phyloP scores from a whole-genome alignment of 2,329 filamentous ascomycete species.

The Penicillium sumatraense region DNA sequence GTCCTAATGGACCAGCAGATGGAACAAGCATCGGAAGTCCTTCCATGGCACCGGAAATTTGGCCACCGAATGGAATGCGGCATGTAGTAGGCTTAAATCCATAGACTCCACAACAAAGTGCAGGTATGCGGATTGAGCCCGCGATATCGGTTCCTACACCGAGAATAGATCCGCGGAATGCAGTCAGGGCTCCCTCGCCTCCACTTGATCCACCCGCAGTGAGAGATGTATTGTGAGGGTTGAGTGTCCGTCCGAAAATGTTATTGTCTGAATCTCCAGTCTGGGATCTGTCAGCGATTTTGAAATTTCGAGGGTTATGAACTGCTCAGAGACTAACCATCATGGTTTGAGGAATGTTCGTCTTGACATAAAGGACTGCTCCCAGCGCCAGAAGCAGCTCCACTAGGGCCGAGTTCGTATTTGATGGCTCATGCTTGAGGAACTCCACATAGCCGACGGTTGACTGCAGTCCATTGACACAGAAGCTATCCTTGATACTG shows the following conservation, averaged over 20 bases:
- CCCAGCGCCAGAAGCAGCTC: conserved; percentile 31
- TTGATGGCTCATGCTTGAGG: conserved; percentile 21
- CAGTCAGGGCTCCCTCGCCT: conserved; percentile 42
- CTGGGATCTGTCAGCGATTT: conserved; percentile 14
- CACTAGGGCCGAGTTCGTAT: conserved; percentile 27
- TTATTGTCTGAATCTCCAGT: conserved; percentile 35
- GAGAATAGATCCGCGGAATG: conserved; percentile 41
- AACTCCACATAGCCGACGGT: conserved; percentile 32
- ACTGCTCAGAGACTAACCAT: conserved; percentile 34
- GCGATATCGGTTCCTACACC: conserved; percentile 44
- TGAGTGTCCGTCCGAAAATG: conserved; percentile 33
- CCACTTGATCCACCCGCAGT: conserved; percentile 36
- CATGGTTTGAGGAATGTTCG: conserved; percentile 39
- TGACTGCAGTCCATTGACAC: conserved; percentile 24
- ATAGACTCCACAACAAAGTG: conserved; percentile 40
- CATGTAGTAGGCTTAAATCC: conserved; percentile 41
- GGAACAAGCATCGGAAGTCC: conserved; percentile 24
- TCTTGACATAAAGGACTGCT: conserved; percentile 40
- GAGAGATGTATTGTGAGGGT: conserved; percentile 33
- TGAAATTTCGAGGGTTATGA: background rate
- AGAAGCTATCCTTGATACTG: conserved; percentile 40
- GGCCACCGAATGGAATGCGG: conserved; percentile 37
- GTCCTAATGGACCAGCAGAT: conserved; percentile 27
- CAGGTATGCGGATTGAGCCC: conserved; percentile 43
- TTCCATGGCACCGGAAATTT: conserved; percentile 20